Evolutionary conservation across 148 eudicot species (phyloP).

Genomic region (Chenopodium album): DNA sequence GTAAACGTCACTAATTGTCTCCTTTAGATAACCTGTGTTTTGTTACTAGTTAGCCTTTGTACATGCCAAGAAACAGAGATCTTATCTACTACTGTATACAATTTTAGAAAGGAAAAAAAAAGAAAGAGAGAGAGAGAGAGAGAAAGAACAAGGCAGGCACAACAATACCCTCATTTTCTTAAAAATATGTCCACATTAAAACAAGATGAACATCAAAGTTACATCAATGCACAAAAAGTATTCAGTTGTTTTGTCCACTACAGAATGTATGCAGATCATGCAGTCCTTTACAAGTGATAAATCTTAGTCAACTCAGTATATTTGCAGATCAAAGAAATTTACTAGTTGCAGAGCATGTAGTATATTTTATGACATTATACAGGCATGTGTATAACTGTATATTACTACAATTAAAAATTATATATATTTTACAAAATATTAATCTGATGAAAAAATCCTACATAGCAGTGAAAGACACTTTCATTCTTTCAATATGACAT

Average conservation of each 20-base stretch:
- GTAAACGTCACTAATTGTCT: conserved; percentile 52
- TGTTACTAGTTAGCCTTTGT: conserved; percentile 1
- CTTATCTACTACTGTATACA: background rate
- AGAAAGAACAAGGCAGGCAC: background rate
- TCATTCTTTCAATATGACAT: background rate
- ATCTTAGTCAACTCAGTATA: background rate
- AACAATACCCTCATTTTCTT: background rate
- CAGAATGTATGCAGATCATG: background rate
- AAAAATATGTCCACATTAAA: background rate
- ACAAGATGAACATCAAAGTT: background rate
- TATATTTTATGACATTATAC: background rate
- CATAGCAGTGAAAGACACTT: conserved; percentile 2
- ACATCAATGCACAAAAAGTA: background rate
- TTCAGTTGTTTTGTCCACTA: background rate
- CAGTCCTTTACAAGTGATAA: background rate
- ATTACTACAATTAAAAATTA: background rate
- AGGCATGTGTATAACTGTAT: background rate
- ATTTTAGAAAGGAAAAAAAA: too few relatives aligned
- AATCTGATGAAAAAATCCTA: background rate
- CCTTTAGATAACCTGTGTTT: conserved; percentile 66
- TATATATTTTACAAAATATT: background rate
- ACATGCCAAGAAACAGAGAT: background rate
- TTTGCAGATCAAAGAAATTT: background rate
- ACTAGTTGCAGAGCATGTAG: conserved; percentile 2
- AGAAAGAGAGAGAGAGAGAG: too few relatives aligned